A percentile compares a stretch with the other conserved stretches of the same genome.
Conservation (phyloP, 2,329 filamentous ascomycete species). For the Xylaria sp. region DNA sequence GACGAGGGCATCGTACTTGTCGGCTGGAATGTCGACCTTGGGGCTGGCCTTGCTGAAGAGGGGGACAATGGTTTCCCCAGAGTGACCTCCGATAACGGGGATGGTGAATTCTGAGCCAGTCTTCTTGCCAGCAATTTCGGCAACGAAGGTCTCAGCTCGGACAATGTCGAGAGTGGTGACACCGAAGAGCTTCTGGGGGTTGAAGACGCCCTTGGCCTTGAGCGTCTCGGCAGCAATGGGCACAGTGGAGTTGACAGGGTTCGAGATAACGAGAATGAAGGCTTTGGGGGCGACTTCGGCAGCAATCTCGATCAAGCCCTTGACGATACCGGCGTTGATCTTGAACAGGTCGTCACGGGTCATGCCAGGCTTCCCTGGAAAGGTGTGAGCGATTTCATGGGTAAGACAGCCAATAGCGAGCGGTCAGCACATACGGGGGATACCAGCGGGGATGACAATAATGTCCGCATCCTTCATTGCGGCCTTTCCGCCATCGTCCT, state of each 20-base stretch:
- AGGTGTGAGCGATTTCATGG: constrained; percentile 45
- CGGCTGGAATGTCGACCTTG: constrained; percentile 80
- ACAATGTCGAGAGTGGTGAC: constrained; percentile 99
- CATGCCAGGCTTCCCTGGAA: constrained; percentile 95
- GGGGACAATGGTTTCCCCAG: constrained; percentile 96
- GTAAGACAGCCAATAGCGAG: constrained; percentile 1
- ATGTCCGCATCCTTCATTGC: constrained; percentile 95
- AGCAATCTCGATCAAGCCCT: constrained; percentile 88
- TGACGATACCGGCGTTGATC: constrained; percentile 98
- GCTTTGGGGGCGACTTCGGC: constrained; percentile 92
- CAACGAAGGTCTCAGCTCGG: constrained; percentile 95
- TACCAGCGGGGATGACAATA: constrained; percentile 96
- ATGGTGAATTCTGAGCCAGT: constrained; percentile 86
- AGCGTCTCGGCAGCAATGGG: constrained; percentile 97
- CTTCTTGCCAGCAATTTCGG: constrained; percentile 82
- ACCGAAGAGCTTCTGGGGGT: constrained; percentile 95
- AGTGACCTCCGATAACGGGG: constrained; percentile 96
- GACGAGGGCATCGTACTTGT: constrained; percentile 90
- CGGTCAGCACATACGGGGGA: constrained; percentile 78
- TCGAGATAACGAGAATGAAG: constrained; percentile 96
- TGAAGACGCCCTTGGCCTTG: constrained; percentile 92
- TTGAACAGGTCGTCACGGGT: constrained; percentile 99
- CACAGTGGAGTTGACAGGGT: constrained; percentile 99
- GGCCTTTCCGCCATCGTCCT: constrained; percentile 84
- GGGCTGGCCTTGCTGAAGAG: constrained; percentile 93